These are phyloP conservation scores for Blastobotrys arbuscula DNA, from an alignment of 1,139 yeast genomes.

Conservation along the genomic window DNA sequence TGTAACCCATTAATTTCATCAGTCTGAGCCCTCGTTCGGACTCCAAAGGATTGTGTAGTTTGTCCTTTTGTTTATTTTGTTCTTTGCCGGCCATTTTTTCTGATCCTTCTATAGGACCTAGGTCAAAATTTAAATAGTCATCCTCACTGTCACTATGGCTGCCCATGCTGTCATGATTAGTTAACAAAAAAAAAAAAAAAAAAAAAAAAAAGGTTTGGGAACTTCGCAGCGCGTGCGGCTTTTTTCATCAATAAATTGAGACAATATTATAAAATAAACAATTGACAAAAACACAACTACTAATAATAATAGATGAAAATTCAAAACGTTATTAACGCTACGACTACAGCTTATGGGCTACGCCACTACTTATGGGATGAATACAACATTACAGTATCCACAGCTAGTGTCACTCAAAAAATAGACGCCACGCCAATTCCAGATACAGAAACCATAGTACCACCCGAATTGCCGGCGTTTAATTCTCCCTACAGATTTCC, in stretches of 20 bases:
- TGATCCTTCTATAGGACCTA: conserved; percentile 14
- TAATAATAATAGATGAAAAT: not conserved
- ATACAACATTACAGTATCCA: not conserved
- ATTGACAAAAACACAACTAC: not conserved
- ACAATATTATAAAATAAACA: too few relatives aligned
- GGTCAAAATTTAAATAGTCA: conserved; percentile 30
- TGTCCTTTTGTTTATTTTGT: not conserved
- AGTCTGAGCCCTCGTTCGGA: conserved; percentile 41
- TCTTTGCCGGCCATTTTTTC: too few relatives aligned
- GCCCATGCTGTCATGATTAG: too few relatives aligned
- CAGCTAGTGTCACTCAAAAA: conserved; percentile 14
- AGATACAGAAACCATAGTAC: conserved; percentile 16
- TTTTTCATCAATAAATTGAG: too few relatives aligned
- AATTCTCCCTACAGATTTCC: conserved; percentile 14
- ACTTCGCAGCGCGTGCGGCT: not conserved
- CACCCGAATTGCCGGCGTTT: conserved; percentile 19
- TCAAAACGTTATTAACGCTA: not conserved
- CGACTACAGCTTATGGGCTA: not conserved
- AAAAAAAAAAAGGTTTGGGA: too few relatives aligned
- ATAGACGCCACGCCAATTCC: conserved; percentile 18
- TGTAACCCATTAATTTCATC: conserved; percentile 55
- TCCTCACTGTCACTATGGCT: conserved; percentile 19
- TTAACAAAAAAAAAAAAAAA: too few relatives aligned
- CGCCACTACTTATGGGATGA: conserved; percentile 3
- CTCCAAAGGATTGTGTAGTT: not conserved